phyloP scores from a whole-genome alignment of 1,284 basidiomycete species.

The Coniferiporia weirii region DNA sequence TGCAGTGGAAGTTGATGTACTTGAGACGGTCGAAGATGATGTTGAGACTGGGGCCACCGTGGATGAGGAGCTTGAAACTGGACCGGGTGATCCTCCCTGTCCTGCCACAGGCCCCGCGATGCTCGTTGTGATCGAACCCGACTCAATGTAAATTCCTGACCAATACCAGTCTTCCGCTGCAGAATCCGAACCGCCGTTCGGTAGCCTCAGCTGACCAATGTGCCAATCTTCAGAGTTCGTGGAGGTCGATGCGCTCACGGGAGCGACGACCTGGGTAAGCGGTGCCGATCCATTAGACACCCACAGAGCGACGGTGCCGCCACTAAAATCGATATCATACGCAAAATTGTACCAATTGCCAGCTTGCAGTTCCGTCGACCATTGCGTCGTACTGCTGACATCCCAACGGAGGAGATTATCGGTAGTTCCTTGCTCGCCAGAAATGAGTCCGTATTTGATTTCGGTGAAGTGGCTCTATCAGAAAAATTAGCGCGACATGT shows the following conservation, averaged over 20 bases:
- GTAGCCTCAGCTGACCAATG: constrained; percentile 24
- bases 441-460: constrained; percentile 26
- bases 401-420: constrained; percentile 23
- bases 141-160: constrained; percentile 23
- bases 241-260: constrained; percentile 19
- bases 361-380: constrained; percentile 22
- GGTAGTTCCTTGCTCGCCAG: constrained; percentile 21
- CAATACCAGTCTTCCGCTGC: constrained; percentile 24
- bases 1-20: constrained; percentile 2
- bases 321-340: constrained; percentile 23
- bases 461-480: constrained; percentile 23
- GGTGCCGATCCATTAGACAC: constrained; percentile 20
- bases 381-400: constrained; percentile 21
- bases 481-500: constrained; percentile 16
- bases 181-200: constrained; percentile 20
- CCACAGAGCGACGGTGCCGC: constrained; percentile 23
- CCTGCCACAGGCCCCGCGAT: constrained; percentile 16
- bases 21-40: background rate
- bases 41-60: background rate
- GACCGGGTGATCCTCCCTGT: constrained; percentile 9
- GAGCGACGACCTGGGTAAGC: constrained; percentile 20
- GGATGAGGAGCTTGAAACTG: constrained; percentile 8
- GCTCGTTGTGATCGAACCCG: constrained; percentile 17
- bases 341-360: constrained; percentile 27
- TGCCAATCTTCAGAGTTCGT: constrained; percentile 27